phyloP scores from a whole-genome alignment of 495 filamentous ascomycete species.

The Penicillium salamii region DNA sequence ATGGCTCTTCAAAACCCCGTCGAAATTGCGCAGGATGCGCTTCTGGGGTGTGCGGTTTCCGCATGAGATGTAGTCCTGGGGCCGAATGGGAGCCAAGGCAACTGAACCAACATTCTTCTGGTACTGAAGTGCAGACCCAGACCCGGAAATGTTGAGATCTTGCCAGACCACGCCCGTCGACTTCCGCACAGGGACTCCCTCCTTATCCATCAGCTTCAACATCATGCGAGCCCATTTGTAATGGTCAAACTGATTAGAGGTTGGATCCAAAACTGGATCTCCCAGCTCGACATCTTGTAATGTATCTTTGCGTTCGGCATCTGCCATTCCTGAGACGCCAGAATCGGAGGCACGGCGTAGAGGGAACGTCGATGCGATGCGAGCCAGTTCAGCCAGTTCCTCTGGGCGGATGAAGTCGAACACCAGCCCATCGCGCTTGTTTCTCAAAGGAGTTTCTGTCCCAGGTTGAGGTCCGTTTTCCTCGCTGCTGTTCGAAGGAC shows the following conservation, averaged over 20 bases:
- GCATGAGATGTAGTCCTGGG: conserved; percentile 42
- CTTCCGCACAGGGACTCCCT: conserved; percentile 37
- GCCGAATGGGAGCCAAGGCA: conserved; percentile 45
- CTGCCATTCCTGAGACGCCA: conserved; percentile 17
- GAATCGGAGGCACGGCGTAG: conserved; percentile 25
- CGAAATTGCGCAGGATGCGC: conserved; percentile 40
- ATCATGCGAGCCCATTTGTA: conserved; percentile 56
- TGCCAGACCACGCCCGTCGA: conserved; percentile 47
- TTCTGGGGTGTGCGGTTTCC: conserved; percentile 29
- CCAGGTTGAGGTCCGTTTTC: conserved; percentile 11
- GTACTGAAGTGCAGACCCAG: conserved; percentile 52
- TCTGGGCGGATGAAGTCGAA: conserved; percentile 38
- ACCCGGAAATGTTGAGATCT: conserved; percentile 53
- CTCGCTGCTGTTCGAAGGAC: conserved; percentile 14
- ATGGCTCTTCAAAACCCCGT: conserved; percentile 37
- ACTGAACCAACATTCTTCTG: conserved; percentile 54
- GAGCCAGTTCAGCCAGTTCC: conserved; percentile 34
- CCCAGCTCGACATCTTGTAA: conserved; percentile 40
- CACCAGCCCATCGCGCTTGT: conserved; percentile 10
- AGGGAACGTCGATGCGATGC: conserved; percentile 39
- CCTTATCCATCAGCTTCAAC: conserved; percentile 39
- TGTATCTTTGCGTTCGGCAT: conserved; percentile 41
- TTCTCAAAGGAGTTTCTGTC: conserved; percentile 15
- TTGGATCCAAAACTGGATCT: conserved; percentile 56
- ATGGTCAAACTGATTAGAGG: conserved; percentile 53